Evolutionary conservation across 805 yeast genomes (phyloP), one percentile per base, ranked within the genome.

Genomic region (Metschnikowia chrysomelidarum): DNA sequence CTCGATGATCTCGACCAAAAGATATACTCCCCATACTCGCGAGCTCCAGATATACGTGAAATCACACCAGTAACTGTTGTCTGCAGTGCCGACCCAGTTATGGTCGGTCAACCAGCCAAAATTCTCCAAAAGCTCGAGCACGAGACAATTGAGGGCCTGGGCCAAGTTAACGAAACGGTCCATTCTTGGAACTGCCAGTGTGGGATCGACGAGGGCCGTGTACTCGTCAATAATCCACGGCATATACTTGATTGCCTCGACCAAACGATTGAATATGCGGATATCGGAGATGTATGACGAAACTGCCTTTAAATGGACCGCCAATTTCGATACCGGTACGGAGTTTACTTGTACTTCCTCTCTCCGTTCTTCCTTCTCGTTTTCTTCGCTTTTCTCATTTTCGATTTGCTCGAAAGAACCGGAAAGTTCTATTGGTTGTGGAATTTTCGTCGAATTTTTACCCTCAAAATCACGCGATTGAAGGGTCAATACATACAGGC

Each of bases 21-120:
- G 41, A 41, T 67, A 67, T 2, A 56, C 60, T 2, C 71, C 73
- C 73, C 73, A 67, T 14, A 67, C 62, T 30, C 72, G 51, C 17
- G 65, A 64, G 43, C 69, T 59, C 72, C 72, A 67, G 21, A 67
- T 56, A 43, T 67, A 67, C 3, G 71, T 60, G 34, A 60, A 67
- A n/a, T 57, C 50, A 41, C 69, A 62, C 72, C 72, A 67, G 43
- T 53, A 60, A 31, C 40, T 40, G 46, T 67, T 67, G 47, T 67
- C 68, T 25, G 39, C 39, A 18, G 72, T 67, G 18, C 67, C 67
- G 8, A 67, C 56, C 69, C 70, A 67, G 46, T 67, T 60, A 44
- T 67, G 73, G 18, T 67, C 73, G 4, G 70, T 64, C 32, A 67
- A 44, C 72, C 72, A 67, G 8, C 73, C 73, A 5, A 62, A 67